Evolutionary conservation across 257 asterid genomes (phyloP).

Genomic region (Solanum acaule): DNA sequence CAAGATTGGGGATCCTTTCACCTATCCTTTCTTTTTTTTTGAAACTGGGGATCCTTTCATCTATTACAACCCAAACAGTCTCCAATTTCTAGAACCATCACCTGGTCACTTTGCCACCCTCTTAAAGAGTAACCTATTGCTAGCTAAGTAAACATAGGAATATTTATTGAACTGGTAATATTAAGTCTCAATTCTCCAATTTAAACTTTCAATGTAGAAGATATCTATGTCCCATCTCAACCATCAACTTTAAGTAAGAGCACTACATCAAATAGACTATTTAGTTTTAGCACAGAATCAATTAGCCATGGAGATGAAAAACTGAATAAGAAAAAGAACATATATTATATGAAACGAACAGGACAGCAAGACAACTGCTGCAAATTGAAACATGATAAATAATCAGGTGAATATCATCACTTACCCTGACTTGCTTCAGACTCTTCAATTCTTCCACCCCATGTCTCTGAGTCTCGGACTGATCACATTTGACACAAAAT

Average conservation of each 20-base stretch:
- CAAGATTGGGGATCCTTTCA: background rate
- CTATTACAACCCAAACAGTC: background rate
- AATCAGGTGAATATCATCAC: conserved; percentile 10
- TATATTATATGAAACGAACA: background rate
- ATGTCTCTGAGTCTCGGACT: conserved; percentile 75
- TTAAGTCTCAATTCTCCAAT: background rate
- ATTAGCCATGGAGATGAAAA: background rate
- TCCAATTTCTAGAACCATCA: background rate
- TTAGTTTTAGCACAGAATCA: background rate
- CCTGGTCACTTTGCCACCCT: background rate
- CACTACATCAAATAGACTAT: background rate
- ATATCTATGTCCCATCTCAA: background rate
- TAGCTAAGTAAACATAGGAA: background rate
- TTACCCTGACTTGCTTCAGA: conserved; percentile 93
- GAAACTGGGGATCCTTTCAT: background rate
- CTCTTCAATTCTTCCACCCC: conserved; percentile 80
- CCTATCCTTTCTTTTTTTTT: background rate
- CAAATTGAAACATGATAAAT: background rate
- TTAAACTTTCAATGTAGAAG: background rate
- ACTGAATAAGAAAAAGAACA: background rate
- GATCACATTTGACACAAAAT: conserved; percentile 6
- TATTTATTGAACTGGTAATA: background rate
- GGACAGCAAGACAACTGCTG: background rate
- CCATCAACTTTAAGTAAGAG: background rate
- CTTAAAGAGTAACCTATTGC: background rate